Percentiles rank a stretch among this genome's conserved stretches.
These are phyloP conservation scores for Trichophaea hybrida DNA, from an alignment of 2,329 filamentous ascomycete species.

Conservation along the genomic window DNA sequence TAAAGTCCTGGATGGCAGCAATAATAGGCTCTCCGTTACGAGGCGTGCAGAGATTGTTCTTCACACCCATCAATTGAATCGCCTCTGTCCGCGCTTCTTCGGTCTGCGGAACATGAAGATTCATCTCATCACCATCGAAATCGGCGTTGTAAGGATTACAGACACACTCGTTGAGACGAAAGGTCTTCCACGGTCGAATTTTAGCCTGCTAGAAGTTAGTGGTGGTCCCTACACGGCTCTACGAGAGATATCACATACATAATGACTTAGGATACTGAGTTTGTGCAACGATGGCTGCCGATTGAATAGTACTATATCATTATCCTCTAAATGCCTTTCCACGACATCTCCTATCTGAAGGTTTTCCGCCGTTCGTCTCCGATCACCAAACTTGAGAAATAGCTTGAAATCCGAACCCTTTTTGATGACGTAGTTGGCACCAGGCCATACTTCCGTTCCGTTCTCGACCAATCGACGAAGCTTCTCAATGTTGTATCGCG, in stretches of 20 bases:
- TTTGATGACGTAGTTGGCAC: conserved; percentile 69
- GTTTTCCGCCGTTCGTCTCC: conserved; percentile 55
- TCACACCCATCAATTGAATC: conserved; percentile 93
- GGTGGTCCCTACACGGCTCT: not conserved
- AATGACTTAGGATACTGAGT: conserved; percentile 93
- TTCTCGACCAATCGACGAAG: conserved; percentile 59
- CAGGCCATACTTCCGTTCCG: conserved; percentile 67
- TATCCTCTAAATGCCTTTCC: conserved; percentile 86
- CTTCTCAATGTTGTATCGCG: conserved; percentile 72
- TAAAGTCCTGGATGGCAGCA: conserved; percentile 98
- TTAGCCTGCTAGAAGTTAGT: conserved; percentile 36
- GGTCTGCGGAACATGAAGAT: conserved; percentile 91
- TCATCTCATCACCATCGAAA: conserved; percentile 99
- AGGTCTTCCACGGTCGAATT: conserved; percentile 86
- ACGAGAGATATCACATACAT: conserved; percentile 36
- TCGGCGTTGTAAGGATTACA: conserved; percentile 97
- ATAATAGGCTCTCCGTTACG: conserved; percentile 98
- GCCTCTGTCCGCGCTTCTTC: conserved; percentile 93
- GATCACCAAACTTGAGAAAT: conserved; percentile 55
- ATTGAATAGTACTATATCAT: conserved; percentile 94
- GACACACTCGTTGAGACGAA: conserved; percentile 93
- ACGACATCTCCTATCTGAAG: conserved; percentile 76
- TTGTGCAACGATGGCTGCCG: conserved; percentile 96
- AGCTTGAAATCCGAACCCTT: conserved; percentile 56
- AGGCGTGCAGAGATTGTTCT: conserved; percentile 86